Conservation (phyloP, 306 rosid species). For the Castanea sativa region DNA sequence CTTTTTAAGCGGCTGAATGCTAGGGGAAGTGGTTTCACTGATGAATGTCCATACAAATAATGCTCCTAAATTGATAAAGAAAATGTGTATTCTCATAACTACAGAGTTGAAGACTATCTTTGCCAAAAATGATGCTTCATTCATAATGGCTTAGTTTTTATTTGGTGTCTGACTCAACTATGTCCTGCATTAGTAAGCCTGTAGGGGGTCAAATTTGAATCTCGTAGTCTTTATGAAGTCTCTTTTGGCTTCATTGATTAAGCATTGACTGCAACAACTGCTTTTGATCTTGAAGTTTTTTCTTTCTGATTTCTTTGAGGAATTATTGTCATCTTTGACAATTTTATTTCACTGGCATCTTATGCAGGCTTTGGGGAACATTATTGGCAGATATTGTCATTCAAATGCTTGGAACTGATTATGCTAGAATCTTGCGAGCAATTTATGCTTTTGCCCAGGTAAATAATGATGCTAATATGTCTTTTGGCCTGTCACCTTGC, state of each 20-base stretch:
- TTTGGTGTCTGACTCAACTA: no score
- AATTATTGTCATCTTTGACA: slow-evolving; percentile 15
- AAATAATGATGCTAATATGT: slow-evolving; percentile 17
- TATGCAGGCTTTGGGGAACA: slow-evolving; percentile 90
- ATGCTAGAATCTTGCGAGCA: slow-evolving; percentile 88
- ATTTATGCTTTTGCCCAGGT: slow-evolving; percentile 95
- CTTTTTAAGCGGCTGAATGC: background rate
- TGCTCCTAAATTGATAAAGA: no score
- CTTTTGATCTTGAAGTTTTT: background rate
- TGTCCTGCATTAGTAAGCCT: no score
- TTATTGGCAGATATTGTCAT: slow-evolving; percentile 89
- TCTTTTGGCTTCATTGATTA: background rate
- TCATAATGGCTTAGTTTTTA: no score
- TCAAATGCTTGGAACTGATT: slow-evolving; percentile 97
- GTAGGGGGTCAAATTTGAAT: background rate
- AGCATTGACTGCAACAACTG: background rate
- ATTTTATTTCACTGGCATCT: slow-evolving; percentile 19
- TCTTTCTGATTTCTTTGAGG: background rate
- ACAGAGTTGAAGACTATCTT: no score
- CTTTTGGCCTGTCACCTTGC: slow-evolving; percentile 3
- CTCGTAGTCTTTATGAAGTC: background rate
- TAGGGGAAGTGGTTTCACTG: no score
- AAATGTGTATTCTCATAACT: no score
- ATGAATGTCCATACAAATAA: no score
- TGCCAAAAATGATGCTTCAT: no score